Base-by-base conservation (phyloP, 2,329 filamentous ascomycete species). In the Microsporum canis region DNA sequence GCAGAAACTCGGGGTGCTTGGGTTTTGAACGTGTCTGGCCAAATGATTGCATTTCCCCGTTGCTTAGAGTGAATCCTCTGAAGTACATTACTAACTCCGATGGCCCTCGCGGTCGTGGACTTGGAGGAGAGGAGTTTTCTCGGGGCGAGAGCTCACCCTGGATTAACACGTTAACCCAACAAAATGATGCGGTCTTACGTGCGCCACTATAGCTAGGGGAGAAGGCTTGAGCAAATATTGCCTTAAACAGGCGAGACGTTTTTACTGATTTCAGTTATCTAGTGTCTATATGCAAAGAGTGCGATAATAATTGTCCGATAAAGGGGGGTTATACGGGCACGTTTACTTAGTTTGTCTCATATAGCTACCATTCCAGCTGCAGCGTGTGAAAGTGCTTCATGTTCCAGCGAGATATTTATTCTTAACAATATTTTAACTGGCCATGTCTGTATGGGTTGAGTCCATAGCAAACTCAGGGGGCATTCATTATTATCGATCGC, bases 1-100 rank as follows among this genome's bases (percentile, higher is more conserved):
- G n/a, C 29, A 23, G 41, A 34, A 51, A 41, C 57, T 36, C 45
- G 23, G 8, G 60, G 55, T 6, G 36, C 60, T 5, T 61, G 60
- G 60, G 36, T 38, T 29, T 23, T 60, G n/a, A 43, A 14, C 17
- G 41, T n/a, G 12, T 31, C 36, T 17, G 53, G 60, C 14, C 38
- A 61, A 23, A 55, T 61, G 12, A 39, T 38, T 7, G 41, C 36
- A 12, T n/a, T 58, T 7, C 12, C 17, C 17, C 17, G 17, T 23
- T 61, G 17, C 33, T 61, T 27, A 55, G 29, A 55, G 55, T 51
- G 31, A 58, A 33, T 10, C 3, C 5, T 34, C 53, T 12, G 41
- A 49, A 17, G 17, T 29, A 38, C 5, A 5, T 29, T 58, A 27
- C 14, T 61, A 10, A 33, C 59, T 12, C 60, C 55, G 3, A 53